These are phyloP conservation scores for Stachybotrys chartarum DNA, from an alignment of 2,329 filamentous ascomycete species.

Conservation along the genomic window DNA sequence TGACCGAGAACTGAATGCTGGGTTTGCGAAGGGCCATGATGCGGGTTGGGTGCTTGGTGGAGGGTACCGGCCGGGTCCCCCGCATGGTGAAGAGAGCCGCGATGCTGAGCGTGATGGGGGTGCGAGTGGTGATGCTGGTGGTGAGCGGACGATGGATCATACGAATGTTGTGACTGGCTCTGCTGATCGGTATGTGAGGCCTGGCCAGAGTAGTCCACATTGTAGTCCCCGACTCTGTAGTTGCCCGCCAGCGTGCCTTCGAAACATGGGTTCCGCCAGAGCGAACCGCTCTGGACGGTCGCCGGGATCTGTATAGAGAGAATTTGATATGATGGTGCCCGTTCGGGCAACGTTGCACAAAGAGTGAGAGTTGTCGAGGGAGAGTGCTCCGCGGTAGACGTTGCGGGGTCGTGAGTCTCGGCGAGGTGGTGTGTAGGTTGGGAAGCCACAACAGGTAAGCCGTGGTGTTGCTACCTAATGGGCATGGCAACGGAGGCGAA, in stretches of 20 bases:
- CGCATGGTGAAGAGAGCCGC: constrained; percentile 41
- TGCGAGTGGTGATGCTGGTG: constrained; percentile 1
- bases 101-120: constrained; percentile 24
- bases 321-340: constrained; percentile 48
- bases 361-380: constrained; percentile 9
- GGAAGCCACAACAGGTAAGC: background rate
- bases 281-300: constrained; percentile 68
- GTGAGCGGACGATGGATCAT: constrained; percentile 39
- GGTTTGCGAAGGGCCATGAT: constrained; percentile 24
- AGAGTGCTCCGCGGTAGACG: constrained; percentile 14
- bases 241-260: constrained; percentile 66
- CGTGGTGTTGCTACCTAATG: constrained; percentile 14
- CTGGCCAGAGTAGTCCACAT: constrained; percentile 68
- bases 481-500: constrained; percentile 9
- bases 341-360: constrained; percentile 40
- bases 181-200: constrained; percentile 58
- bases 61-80: constrained; percentile 32
- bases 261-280: constrained; percentile 71
- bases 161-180: constrained; percentile 56
- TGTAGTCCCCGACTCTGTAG: constrained; percentile 67
- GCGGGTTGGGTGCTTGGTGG: constrained; percentile 34
- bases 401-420: constrained; percentile 17
- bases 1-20: constrained; percentile 29
- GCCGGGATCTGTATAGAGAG: constrained; percentile 55
- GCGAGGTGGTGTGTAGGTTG: constrained; percentile 3